Base-by-base conservation (phyloP, 106 monocot genomes). In the Chionographis japonica region DNA sequence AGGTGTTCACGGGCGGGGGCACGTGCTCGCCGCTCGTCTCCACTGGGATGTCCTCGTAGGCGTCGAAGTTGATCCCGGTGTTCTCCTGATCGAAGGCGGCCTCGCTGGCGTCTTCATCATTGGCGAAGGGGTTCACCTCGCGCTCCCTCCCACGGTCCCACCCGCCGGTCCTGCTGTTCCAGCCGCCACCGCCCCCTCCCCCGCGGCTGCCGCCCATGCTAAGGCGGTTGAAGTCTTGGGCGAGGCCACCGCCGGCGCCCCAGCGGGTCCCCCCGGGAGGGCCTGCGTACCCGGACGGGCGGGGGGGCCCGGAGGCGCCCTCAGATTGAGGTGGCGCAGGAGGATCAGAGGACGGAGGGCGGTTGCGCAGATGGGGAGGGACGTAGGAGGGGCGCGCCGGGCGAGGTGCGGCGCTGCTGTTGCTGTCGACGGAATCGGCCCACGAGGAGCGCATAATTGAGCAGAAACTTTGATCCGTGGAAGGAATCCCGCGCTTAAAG, bases 31-130 rank as follows among this genome's bases (percentile, higher is more conserved):
- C 90, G 16, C 81, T 83, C 9, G 86, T 80, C 72, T 90, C 90
- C 0, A 90, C 90, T 2, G 86, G 86, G 58, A 90, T 90, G 59
- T 90, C 90, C 50, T 90, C 90, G 15, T 90, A 90, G 1, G 90
- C 90, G 49, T 90, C 90, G 37, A 90, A 86, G 20, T 90, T 90
- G 65, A 90, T 83, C 16, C 86, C 86, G 9, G 78, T 80, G 49
- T 78, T 90, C 75, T 86, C 80, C 35, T 66, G 61, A 2, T 63
- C 52, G 40, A 84, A 81, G 1, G 49, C 56, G 0, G 41, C 66
- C 12, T 80, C 75, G 2, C 63, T 3, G 0, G 14, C 37, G 0
- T 69, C 71, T 15, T 86, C 90, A n/a, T 80, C 77, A 8, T 82
- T 67, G 0, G 82, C 72, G 38, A 85, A 83, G 16, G 85, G 89